Conservation (phyloP, 2,329 filamentous ascomycete species). For the Colletotrichum paranaense region DNA sequence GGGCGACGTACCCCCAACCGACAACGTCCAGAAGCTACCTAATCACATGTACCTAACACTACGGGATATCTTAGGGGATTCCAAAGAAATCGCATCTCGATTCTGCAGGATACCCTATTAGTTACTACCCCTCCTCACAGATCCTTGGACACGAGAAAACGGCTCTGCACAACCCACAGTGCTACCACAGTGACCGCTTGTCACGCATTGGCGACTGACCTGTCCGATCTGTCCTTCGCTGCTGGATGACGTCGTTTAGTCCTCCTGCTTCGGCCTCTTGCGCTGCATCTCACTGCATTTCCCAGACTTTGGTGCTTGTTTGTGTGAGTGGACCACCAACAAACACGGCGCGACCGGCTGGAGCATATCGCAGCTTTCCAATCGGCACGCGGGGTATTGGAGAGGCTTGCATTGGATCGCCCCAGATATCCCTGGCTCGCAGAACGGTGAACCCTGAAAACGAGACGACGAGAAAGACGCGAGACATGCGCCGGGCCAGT, state of each 20-base stretch:
- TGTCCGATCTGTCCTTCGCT: slow-evolving; percentile 1
- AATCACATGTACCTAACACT: neutral
- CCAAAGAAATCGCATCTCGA: neutral
- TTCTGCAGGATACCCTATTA: neutral
- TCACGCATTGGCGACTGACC: neutral
- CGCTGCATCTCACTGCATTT: slow-evolving; percentile 21
- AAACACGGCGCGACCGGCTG: slow-evolving; percentile 13
- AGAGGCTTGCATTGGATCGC: slow-evolving; percentile 35
- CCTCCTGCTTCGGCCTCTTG: slow-evolving; percentile 5
- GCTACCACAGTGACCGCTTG: slow-evolving; percentile 1
- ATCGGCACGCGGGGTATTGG: slow-evolving; percentile 36
- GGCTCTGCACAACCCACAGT: neutral
- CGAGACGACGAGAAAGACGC: slow-evolving; percentile 27
- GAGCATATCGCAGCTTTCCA: slow-evolving; percentile 24
- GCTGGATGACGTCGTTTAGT: slow-evolving; percentile 30
- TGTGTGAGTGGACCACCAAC: slow-evolving; percentile 31
- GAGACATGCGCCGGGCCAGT: slow-evolving; percentile 34
- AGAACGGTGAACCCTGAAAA: slow-evolving; percentile 37
- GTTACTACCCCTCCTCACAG: neutral
- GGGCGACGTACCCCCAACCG: neutral
- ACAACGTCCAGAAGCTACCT: neutral
- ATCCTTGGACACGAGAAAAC: neutral
- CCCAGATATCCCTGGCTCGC: slow-evolving; percentile 30
- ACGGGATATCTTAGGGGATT: no score
- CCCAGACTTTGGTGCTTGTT: slow-evolving; percentile 9